Base-by-base conservation (phyloP, 257 asterid genomes). In the Jacaranda mimosifolia region DNA sequence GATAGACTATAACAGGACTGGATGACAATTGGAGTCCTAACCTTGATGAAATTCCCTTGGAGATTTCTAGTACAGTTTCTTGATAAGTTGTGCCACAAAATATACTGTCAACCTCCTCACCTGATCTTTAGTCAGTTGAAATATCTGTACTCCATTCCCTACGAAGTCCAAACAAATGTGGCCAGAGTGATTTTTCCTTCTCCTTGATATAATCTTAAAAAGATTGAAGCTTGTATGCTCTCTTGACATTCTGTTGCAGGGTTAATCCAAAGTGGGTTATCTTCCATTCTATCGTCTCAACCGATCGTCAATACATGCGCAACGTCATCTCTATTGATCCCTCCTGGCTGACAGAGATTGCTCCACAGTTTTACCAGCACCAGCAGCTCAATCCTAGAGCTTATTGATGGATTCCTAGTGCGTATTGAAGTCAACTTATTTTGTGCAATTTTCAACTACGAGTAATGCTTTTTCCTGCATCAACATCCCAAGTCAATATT, bases 281-380 rank as follows among this genome's bases (percentile, higher is more conserved):
- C 65, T 95, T 88, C 89, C 93, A 89, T 73, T 90, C 98, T 6
- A 89, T 95, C 42, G 97, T 95, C 78, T 91, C 97, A 18, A 95
- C 98, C n/a, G 97, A 95, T 78, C 96, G 97, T 18, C 94, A 87
- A 40, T 95, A 95, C 93, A 90, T 95, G 96, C 91, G 97, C 70
- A 95, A 91, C 85, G 96, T 93, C 68, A 91, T 91, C 68, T 80
- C 98, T 18, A 85, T 95, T 4, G 97, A 95, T 40, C 99, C 97
- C 9, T 84, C 96, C 66, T 95, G 99, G 99, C 88, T 95, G 43
- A 81, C 87, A 49, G 97, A 95, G 79, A 90, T 83, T 42, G 99
- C 98, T 75, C 99, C 99, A 14, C 97, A 91, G 49, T 95, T 95
- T 74, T 95, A 93, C 86, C 97, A 90, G 74, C 86, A 80, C 43